phyloP scores from a whole-genome alignment of 169 alveolate genomes.

The Perkinsus olseni region DNA sequence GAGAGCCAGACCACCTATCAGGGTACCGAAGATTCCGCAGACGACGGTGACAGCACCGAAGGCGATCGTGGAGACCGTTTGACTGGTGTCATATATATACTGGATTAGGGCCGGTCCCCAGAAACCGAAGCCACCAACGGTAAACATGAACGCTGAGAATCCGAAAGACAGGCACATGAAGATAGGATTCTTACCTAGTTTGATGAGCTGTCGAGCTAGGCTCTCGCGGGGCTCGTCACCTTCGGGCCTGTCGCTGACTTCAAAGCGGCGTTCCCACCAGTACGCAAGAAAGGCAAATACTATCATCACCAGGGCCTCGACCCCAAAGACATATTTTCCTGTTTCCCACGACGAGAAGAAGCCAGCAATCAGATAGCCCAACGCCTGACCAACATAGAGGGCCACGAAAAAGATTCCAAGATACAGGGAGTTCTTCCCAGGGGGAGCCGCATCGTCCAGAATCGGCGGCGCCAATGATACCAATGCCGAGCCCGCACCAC shows the following conservation, averaged over 20 bases:
- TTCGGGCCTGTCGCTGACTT: neutral
- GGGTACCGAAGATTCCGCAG: conserved; percentile 16
- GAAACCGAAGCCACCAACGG: conserved; percentile 19
- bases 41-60: conserved; percentile 20
- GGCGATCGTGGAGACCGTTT: neutral
- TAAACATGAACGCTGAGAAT: conserved; percentile 18
- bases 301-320: neutral
- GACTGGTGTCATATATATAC: neutral
- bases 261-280: neutral
- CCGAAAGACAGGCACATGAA: conserved; percentile 3
- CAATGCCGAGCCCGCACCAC: conserved; percentile 22
- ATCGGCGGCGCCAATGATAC: conserved; percentile 21
- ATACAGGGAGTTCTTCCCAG: conserved; percentile 2
- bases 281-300: neutral
- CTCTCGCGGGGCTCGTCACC: neutral
- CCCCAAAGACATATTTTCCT: neutral
- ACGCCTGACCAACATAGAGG: conserved; percentile 14
- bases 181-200: neutral
- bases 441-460: conserved; percentile 10
- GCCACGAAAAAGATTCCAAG: conserved; percentile 15
- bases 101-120: conserved; percentile 27
- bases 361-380: conserved; percentile 14
- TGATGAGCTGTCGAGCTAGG: neutral
- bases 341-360: neutral
- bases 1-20: conserved; percentile 7